Percentiles rank a stretch among this genome's conserved stretches.
Evolutionary conservation across 2,329 filamentous ascomycete genomes (phyloP).

Genomic region (Stemphylium beticola): DNA sequence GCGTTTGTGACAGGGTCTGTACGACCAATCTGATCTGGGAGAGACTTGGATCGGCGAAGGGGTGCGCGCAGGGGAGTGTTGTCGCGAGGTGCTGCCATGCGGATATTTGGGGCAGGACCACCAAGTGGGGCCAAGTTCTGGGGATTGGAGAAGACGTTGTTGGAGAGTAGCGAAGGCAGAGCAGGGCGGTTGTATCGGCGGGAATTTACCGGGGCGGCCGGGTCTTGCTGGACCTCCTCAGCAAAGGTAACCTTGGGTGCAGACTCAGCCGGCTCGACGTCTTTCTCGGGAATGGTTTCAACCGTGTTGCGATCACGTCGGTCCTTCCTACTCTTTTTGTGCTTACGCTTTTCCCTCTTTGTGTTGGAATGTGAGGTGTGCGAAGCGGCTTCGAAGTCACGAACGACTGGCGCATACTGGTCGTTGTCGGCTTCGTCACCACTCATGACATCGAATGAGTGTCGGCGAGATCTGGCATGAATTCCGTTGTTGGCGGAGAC

Average conservation of each 20-base stretch:
- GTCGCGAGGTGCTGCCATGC: constrained; percentile 39
- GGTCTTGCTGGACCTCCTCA: constrained; percentile 39
- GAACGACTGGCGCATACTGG: constrained; percentile 48
- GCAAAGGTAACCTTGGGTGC: constrained; percentile 49
- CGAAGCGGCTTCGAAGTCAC: constrained; percentile 57
- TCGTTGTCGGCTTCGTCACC: constrained; percentile 63
- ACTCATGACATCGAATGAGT: constrained; percentile 54
- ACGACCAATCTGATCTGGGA: constrained; percentile 46
- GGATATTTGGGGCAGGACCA: constrained; percentile 38
- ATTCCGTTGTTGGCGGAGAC: constrained; percentile 25
- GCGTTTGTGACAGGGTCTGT: constrained; percentile 24
- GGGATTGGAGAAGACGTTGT: constrained; percentile 68
- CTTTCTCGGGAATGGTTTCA: constrained; percentile 34
- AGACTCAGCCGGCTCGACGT: constrained; percentile 12
- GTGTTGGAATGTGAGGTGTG: constrained; percentile 41
- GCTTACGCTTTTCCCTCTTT: constrained; percentile 50
- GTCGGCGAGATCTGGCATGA: constrained; percentile 39
- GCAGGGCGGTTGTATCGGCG: constrained; percentile 62
- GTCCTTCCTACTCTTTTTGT: constrained; percentile 56
- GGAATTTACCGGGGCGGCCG: constrained; percentile 55
- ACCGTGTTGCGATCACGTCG: constrained; percentile 49
- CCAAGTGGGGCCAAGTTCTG: constrained; percentile 42
- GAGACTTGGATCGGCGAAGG: constrained; percentile 44
- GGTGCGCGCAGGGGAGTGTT: constrained; percentile 13
- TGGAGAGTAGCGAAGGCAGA: constrained; percentile 70